Percentiles rank a stretch among this genome's conserved stretches.
phyloP scores from a whole-genome alignment of 2,329 filamentous ascomycete species.

The Kalaharituber pfeilii region DNA sequence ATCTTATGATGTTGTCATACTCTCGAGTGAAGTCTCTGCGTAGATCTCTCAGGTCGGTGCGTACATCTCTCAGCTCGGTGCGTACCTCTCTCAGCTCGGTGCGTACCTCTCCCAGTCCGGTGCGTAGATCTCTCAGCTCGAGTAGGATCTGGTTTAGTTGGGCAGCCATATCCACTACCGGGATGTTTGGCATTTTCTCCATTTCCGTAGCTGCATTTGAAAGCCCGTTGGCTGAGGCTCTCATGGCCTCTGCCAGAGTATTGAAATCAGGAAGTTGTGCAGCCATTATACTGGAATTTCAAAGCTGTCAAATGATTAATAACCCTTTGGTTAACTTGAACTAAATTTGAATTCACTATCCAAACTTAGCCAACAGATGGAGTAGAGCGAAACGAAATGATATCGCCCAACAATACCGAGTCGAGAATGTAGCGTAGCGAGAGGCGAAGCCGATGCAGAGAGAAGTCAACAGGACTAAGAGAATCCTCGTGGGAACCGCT shows the following conservation, averaged over 20 bases:
- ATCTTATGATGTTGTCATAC: constrained; percentile 6
- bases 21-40: constrained; percentile 3
- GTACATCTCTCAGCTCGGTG: neutral
- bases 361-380: neutral
- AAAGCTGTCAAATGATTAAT: constrained; percentile 1
- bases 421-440: too few relatives aligned
- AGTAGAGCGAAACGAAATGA: neutral
- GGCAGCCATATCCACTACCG: constrained; percentile 2
- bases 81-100: neutral
- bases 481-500: too few relatives aligned
- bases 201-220: neutral
- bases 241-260: neutral
- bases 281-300: constrained; percentile 1
- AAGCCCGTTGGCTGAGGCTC: constrained; percentile 1
- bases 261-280: neutral
- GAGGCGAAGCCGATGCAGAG: too few relatives aligned
- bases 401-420: too few relatives aligned
- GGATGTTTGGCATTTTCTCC: constrained; percentile 3
- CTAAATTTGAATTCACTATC: neutral
- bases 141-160: constrained; percentile 3
- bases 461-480: too few relatives aligned
- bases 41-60: neutral
- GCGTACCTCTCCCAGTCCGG: neutral
- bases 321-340: neutral
- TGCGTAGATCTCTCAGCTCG: neutral